phyloP scores from a whole-genome alignment of 768 basidiomycete genomes.

The Coprinopsis marcescibilis region DNA sequence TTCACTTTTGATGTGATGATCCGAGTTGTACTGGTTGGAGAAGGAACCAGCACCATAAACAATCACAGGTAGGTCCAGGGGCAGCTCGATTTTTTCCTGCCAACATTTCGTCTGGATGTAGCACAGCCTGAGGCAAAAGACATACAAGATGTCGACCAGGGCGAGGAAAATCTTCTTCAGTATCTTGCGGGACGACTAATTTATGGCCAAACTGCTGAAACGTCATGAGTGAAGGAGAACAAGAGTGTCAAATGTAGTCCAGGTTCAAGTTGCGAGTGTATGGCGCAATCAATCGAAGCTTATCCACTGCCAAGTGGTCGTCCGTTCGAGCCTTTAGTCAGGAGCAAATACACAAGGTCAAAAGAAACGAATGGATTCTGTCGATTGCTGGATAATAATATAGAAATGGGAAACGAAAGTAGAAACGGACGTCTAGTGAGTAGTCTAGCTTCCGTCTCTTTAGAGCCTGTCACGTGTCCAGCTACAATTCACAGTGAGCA shows the following conservation, averaged over 20 bases:
- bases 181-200: conserved; percentile 19
- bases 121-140: background rate
- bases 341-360: background rate
- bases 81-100: conserved; percentile 29
- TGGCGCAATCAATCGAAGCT: conserved; percentile 11
- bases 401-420: conserved; percentile 9
- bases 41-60: conserved; percentile 72
- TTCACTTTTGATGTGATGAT: conserved; percentile 49
- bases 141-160: conserved; percentile 35
- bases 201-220: conserved; percentile 4
- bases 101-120: background rate
- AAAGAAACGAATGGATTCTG: conserved; percentile 4
- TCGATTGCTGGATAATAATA: conserved; percentile 2
- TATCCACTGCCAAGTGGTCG: background rate
- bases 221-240: conserved; percentile 7
- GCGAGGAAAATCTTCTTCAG: conserved; percentile 30
- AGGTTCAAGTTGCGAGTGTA: background rate
- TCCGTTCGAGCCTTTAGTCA: background rate
- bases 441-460: conserved; percentile 14
- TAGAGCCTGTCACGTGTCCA: conserved; percentile 76
- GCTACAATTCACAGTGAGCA: conserved; percentile 30
- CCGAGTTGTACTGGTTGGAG: conserved; percentile 59
- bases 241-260: background rate
- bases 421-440: conserved; percentile 10
- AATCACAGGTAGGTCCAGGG: conserved; percentile 39